Evolutionary conservation across 306 rosid genomes (phyloP), one percentile per base, ranked within the genome.

Genomic region (Hylodesmum podocarpum): DNA sequence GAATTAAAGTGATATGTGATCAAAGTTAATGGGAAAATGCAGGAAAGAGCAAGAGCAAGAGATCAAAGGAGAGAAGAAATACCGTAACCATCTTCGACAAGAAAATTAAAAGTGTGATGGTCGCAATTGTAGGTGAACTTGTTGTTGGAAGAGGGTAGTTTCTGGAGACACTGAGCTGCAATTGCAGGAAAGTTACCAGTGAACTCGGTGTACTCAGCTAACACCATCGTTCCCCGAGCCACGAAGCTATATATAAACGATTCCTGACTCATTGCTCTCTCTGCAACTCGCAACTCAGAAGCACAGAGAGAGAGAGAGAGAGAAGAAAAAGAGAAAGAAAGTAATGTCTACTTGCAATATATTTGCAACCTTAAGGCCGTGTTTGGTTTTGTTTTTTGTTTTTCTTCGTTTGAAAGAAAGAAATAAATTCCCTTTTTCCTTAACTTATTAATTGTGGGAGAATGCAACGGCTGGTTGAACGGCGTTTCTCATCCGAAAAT

Each of bases 161-260:
- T 91, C 84, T 91, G 94, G 2, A 94, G 97, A 72, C 98, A 94
- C 88, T 90, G 94, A 53, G 88, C 85, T 7, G 98, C 98, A 84
- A 95, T 92, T 59, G 97, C 96, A 8, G 97, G 96, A 37, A 95
- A 95, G 82, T 95, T 95, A 0, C 98, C 98, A 1, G 97, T 92
- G 88, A 95, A 95, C 89, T 95, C 90, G 1, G 96, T 92, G 87
- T 85, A 89, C 86, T 95, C 98, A 4, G 96, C 93, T 77, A 95
- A 81, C 81, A 95, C 88, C 96, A 92, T 61, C 19, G 93, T 95
- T 44, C 98, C 98, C 47, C 98, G 83, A 71, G 97, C 96, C 4
- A 95, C 96, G 24, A 95, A 92, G 81, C 98, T 89, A 73, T 95
- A 95, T 50, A 95, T 90, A 73, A 95, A 92, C 80, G 96, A 88